Conservation (phyloP, 768 basidiomycete species). For the Dictyophora rubrovolvata region DNA sequence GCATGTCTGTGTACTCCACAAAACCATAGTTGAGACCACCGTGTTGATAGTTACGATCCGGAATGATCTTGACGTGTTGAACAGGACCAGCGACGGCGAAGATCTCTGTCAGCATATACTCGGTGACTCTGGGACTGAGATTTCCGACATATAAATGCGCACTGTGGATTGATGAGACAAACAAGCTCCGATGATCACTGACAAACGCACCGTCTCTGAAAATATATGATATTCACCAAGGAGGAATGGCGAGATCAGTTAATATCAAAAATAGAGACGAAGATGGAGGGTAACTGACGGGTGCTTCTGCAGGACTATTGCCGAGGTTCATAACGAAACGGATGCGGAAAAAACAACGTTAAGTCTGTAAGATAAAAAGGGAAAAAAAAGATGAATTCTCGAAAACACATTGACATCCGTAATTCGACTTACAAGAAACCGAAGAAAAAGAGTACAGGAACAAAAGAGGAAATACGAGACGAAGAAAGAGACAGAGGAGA, state of each 20-base stretch:
- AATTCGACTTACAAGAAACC: neutral
- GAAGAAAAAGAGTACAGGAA: constrained; percentile 8
- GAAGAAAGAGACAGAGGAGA: constrained; percentile 38
- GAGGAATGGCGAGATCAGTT: neutral
- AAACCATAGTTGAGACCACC: constrained; percentile 99
- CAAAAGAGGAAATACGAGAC: constrained; percentile 18
- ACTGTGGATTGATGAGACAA: constrained; percentile 20
- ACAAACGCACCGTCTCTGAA: neutral
- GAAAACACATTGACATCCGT: constrained; percentile 11
- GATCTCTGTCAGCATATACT: constrained; percentile 98
- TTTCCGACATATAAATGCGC: constrained; percentile 99
- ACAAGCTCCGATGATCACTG: neutral
- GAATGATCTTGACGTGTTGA: constrained; percentile 99
- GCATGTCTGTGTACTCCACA: constrained; percentile 98
- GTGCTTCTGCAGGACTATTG: constrained; percentile 67
- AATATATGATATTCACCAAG: no score
- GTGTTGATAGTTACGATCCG: constrained; percentile 98
- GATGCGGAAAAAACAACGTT: constrained; percentile 23
- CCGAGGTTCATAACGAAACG: constrained; percentile 55
- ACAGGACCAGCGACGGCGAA: constrained; percentile 96
- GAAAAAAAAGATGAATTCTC: constrained; percentile 29
- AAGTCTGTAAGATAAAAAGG: constrained; percentile 17
- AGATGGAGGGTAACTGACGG: constrained; percentile 39
- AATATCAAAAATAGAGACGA: constrained; percentile 11
- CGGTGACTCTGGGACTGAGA: constrained; percentile 92